phyloP scores from a whole-genome alignment of 2,329 filamentous ascomycete species.

The Talaromyces pinophilus region DNA sequence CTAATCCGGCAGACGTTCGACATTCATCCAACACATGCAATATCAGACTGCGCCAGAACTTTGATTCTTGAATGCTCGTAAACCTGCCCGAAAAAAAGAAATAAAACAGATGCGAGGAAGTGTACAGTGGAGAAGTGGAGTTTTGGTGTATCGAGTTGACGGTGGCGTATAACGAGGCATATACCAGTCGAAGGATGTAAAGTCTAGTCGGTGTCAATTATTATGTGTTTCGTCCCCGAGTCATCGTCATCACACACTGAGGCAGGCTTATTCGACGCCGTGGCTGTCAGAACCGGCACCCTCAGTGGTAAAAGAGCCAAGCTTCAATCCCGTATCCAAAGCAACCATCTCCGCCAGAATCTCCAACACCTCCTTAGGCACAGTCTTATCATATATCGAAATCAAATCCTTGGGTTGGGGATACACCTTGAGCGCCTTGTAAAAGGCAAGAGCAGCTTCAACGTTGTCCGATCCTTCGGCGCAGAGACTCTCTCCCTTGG shows the following conservation, averaged over 20 bases:
- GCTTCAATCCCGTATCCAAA: slow-evolving; percentile 73
- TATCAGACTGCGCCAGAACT: slow-evolving; percentile 11
- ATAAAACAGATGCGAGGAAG: slow-evolving; percentile 22
- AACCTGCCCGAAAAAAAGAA: slow-evolving; percentile 8
- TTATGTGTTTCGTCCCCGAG: not conserved
- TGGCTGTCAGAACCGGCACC: slow-evolving; percentile 36
- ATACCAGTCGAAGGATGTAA: slow-evolving; percentile 1
- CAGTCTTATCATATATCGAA: slow-evolving; percentile 96
- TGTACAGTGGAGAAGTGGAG: slow-evolving; percentile 24
- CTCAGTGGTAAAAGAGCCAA: slow-evolving; percentile 52
- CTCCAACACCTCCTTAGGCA: slow-evolving; percentile 94
- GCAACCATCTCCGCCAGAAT: slow-evolving; percentile 98
- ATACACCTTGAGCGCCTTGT: slow-evolving; percentile 98
- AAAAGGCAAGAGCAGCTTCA: slow-evolving; percentile 91
- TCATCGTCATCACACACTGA: not conserved
- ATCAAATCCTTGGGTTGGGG: slow-evolving; percentile 91
- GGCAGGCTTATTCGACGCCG: slow-evolving; percentile 37
- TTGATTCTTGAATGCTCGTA: slow-evolving; percentile 16
- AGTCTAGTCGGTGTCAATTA: slow-evolving; percentile 11
- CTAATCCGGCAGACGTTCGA: slow-evolving; percentile 1
- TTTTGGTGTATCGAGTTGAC: slow-evolving; percentile 14
- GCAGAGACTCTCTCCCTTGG: slow-evolving; percentile 79
- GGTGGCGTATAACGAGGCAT: not conserved
- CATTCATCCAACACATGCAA: slow-evolving; percentile 14
- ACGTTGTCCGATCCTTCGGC: slow-evolving; percentile 66